Evolutionary conservation across 495 filamentous ascomycete genomes (phyloP), one percentile per base, ranked within the genome.

Genomic region (Neurospora sp.): DNA sequence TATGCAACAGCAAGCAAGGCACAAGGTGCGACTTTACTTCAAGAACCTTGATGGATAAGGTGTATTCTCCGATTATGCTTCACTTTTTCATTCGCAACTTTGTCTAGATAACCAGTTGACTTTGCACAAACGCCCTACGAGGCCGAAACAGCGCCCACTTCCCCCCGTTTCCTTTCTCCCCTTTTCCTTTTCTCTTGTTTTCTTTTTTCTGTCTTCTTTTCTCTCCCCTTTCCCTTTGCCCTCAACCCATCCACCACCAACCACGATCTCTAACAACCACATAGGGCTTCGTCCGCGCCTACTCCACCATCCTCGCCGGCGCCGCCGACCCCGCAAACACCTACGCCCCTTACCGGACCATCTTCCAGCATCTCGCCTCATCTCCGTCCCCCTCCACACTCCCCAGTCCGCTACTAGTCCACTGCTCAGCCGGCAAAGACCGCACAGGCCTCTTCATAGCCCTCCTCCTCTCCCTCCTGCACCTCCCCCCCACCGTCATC

Each of bases 381-480:
- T 35, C 31, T 14, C 12, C 12, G 4, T 40, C 39, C 11, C 39
- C 39, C 39, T 40, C 11, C 14, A 40, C 31, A 35, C 31, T 3
- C 31, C 31, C 31, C 31, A 35, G 31, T 35, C 31, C 31, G 31
- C 31, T 35, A 35, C 31, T 35, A 35, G 31, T 35, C 31, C 31
- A 35, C 31, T 35, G 31, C 31, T 35, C 31, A 35, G 31, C 31
- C 31, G 31, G 31, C 3, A 35, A 35, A 35, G 31, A 35, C 31
- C 31, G 39, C 14, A 92, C 90, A 2, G 90, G 91, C 12, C 83
- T 92, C 3, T 77, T 92, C 54, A 84, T 85, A 72, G 90, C 89
- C 31, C 74, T 92, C 10, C 76, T 92, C 31, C 81, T 92, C 9
- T 79, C 83, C 59, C 80, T 92, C 11, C 89, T 85, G 69, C 88